phyloP scores from a whole-genome alignment of 495 filamentous ascomycete species.

The Jackrogersella minutella region DNA sequence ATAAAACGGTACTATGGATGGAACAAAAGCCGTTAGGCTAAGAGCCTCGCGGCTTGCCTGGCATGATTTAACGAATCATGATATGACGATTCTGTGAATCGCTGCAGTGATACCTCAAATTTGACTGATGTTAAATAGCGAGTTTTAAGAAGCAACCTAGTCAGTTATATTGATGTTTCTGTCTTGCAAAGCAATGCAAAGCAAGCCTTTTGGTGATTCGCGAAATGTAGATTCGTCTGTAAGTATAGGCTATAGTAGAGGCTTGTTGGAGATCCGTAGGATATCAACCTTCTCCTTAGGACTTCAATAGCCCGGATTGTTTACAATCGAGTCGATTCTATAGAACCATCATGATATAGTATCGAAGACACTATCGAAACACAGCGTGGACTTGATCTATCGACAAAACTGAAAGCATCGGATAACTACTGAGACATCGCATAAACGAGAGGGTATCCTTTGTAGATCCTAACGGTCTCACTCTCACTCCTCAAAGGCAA shows the following conservation, averaged over 20 bases:
- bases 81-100: conserved; percentile 27
- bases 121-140: conserved; percentile 16
- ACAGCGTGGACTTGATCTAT: too few species aligned
- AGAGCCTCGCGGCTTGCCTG: conserved; percentile 35
- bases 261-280: too few species aligned
- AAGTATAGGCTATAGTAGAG: not conserved
- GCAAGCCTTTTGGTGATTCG: not conserved
- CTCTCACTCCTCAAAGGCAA: too few species aligned
- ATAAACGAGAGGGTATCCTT: too few species aligned
- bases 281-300: too few species aligned
- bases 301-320: too few species aligned
- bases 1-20: conserved; percentile 20
- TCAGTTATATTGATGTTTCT: not conserved
- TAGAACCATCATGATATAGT: too few species aligned
- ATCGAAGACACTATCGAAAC: too few species aligned
- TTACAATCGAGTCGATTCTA: too few species aligned
- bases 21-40: conserved; percentile 15
- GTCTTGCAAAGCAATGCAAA: not conserved
- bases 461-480: too few species aligned
- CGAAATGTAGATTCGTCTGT: not conserved
- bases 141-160: not conserved
- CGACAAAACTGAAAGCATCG: too few species aligned
- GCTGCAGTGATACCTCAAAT: conserved; percentile 12
- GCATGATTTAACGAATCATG: conserved; percentile 39
- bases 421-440: too few species aligned